Percentiles rank a stretch among this genome's conserved stretches.
phyloP scores from a whole-genome alignment of 805 yeast genomes.

The Huiozyma sinensis region DNA sequence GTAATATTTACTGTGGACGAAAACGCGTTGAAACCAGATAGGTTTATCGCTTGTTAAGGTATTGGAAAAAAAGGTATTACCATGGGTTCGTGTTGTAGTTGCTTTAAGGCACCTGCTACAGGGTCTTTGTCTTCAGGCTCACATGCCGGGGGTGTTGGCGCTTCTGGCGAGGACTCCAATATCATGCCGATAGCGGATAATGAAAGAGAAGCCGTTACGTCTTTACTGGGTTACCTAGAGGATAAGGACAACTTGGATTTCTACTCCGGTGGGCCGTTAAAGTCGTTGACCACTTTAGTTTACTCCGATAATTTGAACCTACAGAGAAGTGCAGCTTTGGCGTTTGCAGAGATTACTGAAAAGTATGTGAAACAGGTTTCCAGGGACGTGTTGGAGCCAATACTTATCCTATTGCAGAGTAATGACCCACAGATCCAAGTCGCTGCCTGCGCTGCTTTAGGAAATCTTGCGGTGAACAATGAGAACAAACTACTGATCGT shows the following conservation, averaged over 20 bases:
- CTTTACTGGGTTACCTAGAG: conserved; percentile 78
- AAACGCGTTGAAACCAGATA: too few species aligned
- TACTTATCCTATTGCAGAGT: conserved; percentile 73
- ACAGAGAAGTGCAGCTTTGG: conserved; percentile 94
- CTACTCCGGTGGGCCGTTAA: conserved; percentile 71
- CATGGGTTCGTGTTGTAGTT: conserved; percentile 48
- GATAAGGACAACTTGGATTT: conserved; percentile 68
- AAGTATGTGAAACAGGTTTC: conserved; percentile 87
- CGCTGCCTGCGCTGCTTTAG: conserved; percentile 97
- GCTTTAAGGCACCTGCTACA: conserved; percentile 24
- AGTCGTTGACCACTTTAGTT: conserved; percentile 85
- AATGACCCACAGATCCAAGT: conserved; percentile 92
- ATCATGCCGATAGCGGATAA: conserved; percentile 82
- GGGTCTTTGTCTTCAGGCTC: conserved; percentile 4
- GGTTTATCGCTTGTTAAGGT: too few species aligned
- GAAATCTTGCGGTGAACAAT: conserved; percentile 95
- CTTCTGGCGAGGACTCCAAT: conserved; percentile 33
- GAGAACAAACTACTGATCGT: conserved; percentile 89
- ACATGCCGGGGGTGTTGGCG: background rate
- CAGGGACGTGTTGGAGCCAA: conserved; percentile 88
- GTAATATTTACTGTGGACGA: too few species aligned
- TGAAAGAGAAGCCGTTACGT: conserved; percentile 92
- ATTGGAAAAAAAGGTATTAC: too few species aligned
- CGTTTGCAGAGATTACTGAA: conserved; percentile 97
- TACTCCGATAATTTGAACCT: conserved; percentile 90